phyloP scores from a whole-genome alignment of 768 basidiomycete species.

The Amanita pallidorosea region DNA sequence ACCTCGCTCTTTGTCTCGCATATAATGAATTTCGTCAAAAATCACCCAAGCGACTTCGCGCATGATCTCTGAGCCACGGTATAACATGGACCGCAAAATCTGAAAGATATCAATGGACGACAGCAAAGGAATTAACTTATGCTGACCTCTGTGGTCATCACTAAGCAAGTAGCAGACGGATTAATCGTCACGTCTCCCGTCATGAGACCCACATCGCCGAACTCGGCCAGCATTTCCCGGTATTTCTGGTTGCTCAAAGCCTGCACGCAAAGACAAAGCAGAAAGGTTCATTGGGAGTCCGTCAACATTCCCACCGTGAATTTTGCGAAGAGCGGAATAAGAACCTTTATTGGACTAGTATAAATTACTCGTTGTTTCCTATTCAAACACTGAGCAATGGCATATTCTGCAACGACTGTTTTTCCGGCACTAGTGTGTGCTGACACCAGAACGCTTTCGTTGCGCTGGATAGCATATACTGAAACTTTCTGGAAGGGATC shows the following conservation, averaged over 20 bases:
- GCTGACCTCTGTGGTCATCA: slow-evolving; percentile 96
- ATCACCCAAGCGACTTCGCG: slow-evolving; percentile 99
- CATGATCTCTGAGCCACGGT: slow-evolving; percentile 98
- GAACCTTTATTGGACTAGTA: slow-evolving; percentile 97
- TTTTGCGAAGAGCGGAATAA: slow-evolving; percentile 5
- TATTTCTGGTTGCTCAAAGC: slow-evolving; percentile 99
- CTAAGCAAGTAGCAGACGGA: slow-evolving; percentile 90
- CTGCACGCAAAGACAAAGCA: slow-evolving; percentile 30
- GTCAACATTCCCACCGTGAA: neutral
- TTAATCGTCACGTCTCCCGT: slow-evolving; percentile 99
- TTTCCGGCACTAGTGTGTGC: slow-evolving; percentile 99
- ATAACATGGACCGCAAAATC: slow-evolving; percentile 98
- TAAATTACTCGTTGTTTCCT: slow-evolving; percentile 96
- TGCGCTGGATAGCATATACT: slow-evolving; percentile 89
- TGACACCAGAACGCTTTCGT: slow-evolving; percentile 95
- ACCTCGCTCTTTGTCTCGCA: slow-evolving; percentile 98
- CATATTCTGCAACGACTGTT: slow-evolving; percentile 99
- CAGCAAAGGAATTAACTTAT: neutral
- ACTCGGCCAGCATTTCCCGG: slow-evolving; percentile 93
- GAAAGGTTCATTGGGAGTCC: slow-evolving; percentile 1
- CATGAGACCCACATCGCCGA: slow-evolving; percentile 98
- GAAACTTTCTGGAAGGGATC: slow-evolving; percentile 98
- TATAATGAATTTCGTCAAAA: slow-evolving; percentile 99
- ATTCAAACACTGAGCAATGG: slow-evolving; percentile 91
- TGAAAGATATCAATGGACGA: slow-evolving; percentile 18